Percentiles rank a stretch among this genome's conserved stretches.
These are phyloP conservation scores for Teunomyces gatunensis DNA, from an alignment of 805 yeast species.

Conservation along the genomic window DNA sequence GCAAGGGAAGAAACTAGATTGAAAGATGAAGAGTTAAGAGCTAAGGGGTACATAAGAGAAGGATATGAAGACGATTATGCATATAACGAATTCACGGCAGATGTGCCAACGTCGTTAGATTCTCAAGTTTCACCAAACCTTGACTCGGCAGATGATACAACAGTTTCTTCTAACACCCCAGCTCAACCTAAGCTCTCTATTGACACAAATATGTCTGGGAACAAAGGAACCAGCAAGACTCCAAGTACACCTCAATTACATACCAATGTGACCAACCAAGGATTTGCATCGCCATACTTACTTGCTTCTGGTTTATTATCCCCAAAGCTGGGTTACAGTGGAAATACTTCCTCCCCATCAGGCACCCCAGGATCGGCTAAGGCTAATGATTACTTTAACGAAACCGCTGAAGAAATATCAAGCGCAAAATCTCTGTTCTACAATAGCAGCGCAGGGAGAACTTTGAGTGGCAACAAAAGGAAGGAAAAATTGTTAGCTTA, in stretches of 20 bases:
- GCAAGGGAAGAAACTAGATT: constrained; percentile 72
- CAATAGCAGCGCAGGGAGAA: constrained; percentile 22
- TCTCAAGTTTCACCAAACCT: constrained; percentile 28
- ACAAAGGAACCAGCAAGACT: constrained; percentile 19
- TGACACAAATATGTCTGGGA: constrained; percentile 27
- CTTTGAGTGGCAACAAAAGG: constrained; percentile 21
- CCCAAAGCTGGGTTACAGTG: constrained; percentile 38
- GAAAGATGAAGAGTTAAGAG: constrained; percentile 50
- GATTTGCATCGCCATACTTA: constrained; percentile 67
- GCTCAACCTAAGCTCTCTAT: constrained; percentile 29
- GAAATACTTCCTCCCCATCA: constrained; percentile 13
- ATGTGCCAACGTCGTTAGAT: constrained; percentile 26
- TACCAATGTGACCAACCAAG: constrained; percentile 24
- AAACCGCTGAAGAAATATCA: constrained; percentile 12
- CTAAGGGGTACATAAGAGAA: constrained; percentile 35
- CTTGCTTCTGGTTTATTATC: constrained; percentile 61
- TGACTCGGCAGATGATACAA: constrained; percentile 32
- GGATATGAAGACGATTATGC: constrained; percentile 19
- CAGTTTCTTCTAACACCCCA: constrained; percentile 20
- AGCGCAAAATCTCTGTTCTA: constrained; percentile 20
- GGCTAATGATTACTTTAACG: constrained; percentile 16
- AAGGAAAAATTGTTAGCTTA: constrained; percentile 40
- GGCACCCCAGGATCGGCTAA: constrained; percentile 14
- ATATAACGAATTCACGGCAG: constrained; percentile 10
- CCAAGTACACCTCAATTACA: constrained; percentile 40